Evolutionary conservation across 257 asterid species (phyloP).

Genomic region (Plantago ovata): DNA sequence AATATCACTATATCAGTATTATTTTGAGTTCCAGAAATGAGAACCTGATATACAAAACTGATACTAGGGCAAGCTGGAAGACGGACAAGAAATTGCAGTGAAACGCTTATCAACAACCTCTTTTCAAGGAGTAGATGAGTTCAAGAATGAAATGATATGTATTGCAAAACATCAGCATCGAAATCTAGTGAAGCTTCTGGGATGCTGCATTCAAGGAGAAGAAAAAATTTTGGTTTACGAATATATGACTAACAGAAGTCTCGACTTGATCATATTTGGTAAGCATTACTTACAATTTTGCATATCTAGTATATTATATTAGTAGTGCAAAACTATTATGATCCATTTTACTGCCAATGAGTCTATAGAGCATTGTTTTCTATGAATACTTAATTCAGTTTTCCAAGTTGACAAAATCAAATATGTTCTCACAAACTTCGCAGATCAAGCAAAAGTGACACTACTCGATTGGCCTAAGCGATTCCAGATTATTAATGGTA

Average conservation of each 20-base stretch:
- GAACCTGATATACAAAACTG: no score
- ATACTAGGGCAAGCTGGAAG: conserved; percentile 25
- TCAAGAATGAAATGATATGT: conserved; percentile 35
- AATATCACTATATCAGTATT: no score
- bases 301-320: no score
- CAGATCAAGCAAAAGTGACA: conserved; percentile 23
- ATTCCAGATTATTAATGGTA: conserved; percentile 31
- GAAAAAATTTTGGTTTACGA: conserved; percentile 40
- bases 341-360: no score
- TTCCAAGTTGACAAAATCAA: not conserved
- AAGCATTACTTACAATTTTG: no score
- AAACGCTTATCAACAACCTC: conserved; percentile 36
- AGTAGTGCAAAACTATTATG: no score
- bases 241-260: conserved; percentile 35
- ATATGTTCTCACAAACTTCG: not conserved
- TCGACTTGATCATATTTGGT: conserved; percentile 36
- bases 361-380: no score
- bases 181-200: conserved; percentile 41
- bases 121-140: conserved; percentile 32
- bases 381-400: not conserved
- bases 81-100: conserved; percentile 32
- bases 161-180: conserved; percentile 41
- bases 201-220: conserved; percentile 36
- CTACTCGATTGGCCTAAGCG: conserved; percentile 32
- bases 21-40: no score